Evolutionary conservation across 1,139 yeast genomes (phyloP).

Genomic region (Pichia sp.): DNA sequence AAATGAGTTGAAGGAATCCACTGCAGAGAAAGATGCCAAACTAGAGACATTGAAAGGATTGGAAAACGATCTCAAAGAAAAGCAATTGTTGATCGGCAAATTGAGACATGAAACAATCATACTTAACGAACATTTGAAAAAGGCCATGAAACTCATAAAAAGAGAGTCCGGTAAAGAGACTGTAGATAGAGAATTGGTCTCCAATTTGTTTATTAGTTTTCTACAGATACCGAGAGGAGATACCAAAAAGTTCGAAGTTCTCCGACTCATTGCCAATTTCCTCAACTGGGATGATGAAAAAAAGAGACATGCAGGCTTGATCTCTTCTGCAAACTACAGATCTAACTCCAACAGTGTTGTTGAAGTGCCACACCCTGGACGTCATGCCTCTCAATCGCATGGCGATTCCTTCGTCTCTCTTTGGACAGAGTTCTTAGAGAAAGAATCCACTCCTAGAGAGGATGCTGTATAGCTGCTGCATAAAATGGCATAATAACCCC

Average conservation of each 20-base stretch:
- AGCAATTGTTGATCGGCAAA: slow-evolving; percentile 79
- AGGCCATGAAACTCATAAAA: slow-evolving; percentile 79
- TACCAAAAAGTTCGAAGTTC: slow-evolving; percentile 87
- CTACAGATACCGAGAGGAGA: slow-evolving; percentile 88
- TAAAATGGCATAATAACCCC: background rate
- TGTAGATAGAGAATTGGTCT: slow-evolving; percentile 82
- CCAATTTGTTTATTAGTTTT: slow-evolving; percentile 81
- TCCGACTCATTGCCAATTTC: slow-evolving; percentile 76
- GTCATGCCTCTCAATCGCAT: slow-evolving; percentile 37
- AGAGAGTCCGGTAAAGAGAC: slow-evolving; percentile 67
- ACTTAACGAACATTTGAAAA: slow-evolving; percentile 86
- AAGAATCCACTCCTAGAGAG: slow-evolving; percentile 42
- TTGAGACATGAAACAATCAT: slow-evolving; percentile 94
- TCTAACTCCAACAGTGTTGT: slow-evolving; percentile 26
- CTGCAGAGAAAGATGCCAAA: slow-evolving; percentile 26
- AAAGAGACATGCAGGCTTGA: slow-evolving; percentile 75
- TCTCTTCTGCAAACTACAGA: slow-evolving; percentile 38
- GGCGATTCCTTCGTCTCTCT: slow-evolving; percentile 73
- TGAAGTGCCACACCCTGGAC: slow-evolving; percentile 27
- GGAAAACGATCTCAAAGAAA: slow-evolving; percentile 60
- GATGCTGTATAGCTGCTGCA: background rate
- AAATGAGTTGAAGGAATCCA: slow-evolving; percentile 19
- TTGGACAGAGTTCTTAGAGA: slow-evolving; percentile 87
- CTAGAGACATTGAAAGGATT: slow-evolving; percentile 34
- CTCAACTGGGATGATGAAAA: slow-evolving; percentile 86